Conservation (phyloP, 495 filamentous ascomycete species). For the Trichoderma asperelloides region DNA sequence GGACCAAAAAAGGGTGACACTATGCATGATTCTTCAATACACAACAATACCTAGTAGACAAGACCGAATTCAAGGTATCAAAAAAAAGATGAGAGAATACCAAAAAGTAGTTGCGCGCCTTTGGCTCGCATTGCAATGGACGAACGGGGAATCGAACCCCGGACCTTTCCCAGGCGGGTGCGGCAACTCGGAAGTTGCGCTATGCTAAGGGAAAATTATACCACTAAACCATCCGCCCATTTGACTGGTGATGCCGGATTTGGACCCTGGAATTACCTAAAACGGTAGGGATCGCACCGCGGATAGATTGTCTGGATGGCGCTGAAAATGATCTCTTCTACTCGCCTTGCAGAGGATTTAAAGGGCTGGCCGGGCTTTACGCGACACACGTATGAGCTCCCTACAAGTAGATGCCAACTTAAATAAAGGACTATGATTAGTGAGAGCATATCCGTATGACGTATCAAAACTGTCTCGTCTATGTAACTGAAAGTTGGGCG, state of each 20-base stretch:
- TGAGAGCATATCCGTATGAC: no score
- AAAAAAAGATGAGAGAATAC: neutral
- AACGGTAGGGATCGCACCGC: neutral
- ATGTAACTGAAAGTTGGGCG: neutral
- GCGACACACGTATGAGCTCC: no score
- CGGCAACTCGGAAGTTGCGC: constrained; percentile 1
- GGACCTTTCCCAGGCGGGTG: constrained; percentile 21
- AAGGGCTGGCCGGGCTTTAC: neutral
- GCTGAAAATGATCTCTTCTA: neutral
- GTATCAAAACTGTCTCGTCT: neutral
- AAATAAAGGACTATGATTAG: no score
- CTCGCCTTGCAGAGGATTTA: neutral
- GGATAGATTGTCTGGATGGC: no score
- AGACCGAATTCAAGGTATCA: neutral
- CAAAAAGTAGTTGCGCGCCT: neutral
- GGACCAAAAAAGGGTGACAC: no score
- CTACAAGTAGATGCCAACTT: no score
- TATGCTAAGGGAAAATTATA: constrained; percentile 8
- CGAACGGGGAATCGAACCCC: constrained; percentile 29
- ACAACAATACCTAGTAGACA: neutral
- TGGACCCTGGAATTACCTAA: neutral
- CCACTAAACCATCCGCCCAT: constrained; percentile 8
- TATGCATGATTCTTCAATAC: no score
- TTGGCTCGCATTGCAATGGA: constrained; percentile 15
- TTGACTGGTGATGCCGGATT: neutral